Base-by-base conservation (phyloP, 441 rosid species). In the Adansonia rubrostipa region DNA sequence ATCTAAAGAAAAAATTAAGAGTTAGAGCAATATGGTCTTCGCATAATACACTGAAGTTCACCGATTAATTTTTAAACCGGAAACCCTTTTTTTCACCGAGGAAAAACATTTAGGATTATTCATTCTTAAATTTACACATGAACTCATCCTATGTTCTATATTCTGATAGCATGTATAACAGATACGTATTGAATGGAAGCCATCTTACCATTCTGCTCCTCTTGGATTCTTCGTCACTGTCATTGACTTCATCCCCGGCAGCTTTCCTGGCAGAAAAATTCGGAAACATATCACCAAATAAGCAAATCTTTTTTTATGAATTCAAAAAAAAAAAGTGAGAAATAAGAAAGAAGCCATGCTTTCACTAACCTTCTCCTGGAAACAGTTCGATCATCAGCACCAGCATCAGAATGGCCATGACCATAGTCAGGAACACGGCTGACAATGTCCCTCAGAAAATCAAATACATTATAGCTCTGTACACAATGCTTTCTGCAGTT, bases 391-490 rank as follows among this genome's bases (percentile, higher is more conserved):
- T 96, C 98, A n/a, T 93, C 99, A 74, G 88, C 84, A 77, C 84
- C 79, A 56, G 85, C 84, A 82, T 96, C 99, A 74, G 93, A 83
- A 77, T 93, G 93, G 77, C 90, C 87, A 79, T 88, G 89, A 71
- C 40, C 40, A 85, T 91, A 91, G 79, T 96, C 99, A 83, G 98
- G 98, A 78, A 96, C 98, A 81, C 85, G 90, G 88, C 92, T 86
- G 71, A 93, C 99, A 70, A 94, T 91, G 74, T 94, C 98, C 83
- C 92, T 90, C 80, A 96, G 89, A 83, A 96, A 96, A 85, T 96
- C 99, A 81, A 96, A 96, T 79, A 94, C 99, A 20, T 93, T 94
- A 82, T 92, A 94, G 85, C 89, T 93, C 70, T 96, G 98, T 0
- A 96, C 98, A 82, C 99, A 94, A 73, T 94, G 92, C 84, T 96